Conservation (phyloP, 805 yeast genomes). For the Yarrowia porcina region DNA sequence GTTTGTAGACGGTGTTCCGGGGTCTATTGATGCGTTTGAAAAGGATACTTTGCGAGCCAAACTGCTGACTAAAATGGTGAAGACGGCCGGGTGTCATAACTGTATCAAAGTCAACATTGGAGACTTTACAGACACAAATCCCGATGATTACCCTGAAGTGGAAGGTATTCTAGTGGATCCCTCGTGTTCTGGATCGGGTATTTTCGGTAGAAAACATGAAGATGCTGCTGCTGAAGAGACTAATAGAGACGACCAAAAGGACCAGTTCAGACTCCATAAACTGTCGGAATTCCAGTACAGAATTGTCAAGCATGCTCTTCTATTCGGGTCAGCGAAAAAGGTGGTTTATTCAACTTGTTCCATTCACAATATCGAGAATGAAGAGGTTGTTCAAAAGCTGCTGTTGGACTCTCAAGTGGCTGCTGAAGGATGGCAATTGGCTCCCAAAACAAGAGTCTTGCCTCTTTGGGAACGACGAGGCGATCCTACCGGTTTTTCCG, state of each 20-base stretch:
- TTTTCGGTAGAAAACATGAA: constrained; percentile 75
- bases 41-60: constrained; percentile 71
- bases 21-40: constrained; percentile 75
- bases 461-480: constrained; percentile 91
- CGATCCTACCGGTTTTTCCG: constrained; percentile 60
- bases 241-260: constrained; percentile 31
- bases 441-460: constrained; percentile 57
- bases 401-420: constrained; percentile 63
- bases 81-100: constrained; percentile 62
- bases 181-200: constrained; percentile 96
- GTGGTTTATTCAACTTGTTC: constrained; percentile 96
- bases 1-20: constrained; percentile 42
- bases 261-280: constrained; percentile 56
- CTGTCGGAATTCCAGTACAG: constrained; percentile 83
- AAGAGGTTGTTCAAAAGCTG: constrained; percentile 79
- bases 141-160: constrained; percentile 58
- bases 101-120: constrained; percentile 46
- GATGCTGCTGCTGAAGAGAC: constrained; percentile 35
- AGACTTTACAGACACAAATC: constrained; percentile 63
- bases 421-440: constrained; percentile 70
- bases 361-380: constrained; percentile 89
- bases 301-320: constrained; percentile 82
- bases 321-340: constrained; percentile 68
- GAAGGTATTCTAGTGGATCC: constrained; percentile 92
- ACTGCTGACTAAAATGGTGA: constrained; percentile 71